Percentiles rank a stretch among this genome's conserved stretches.
Conservation (phyloP, 2,329 filamentous ascomycete species). For the Exserohilum rostratum region DNA sequence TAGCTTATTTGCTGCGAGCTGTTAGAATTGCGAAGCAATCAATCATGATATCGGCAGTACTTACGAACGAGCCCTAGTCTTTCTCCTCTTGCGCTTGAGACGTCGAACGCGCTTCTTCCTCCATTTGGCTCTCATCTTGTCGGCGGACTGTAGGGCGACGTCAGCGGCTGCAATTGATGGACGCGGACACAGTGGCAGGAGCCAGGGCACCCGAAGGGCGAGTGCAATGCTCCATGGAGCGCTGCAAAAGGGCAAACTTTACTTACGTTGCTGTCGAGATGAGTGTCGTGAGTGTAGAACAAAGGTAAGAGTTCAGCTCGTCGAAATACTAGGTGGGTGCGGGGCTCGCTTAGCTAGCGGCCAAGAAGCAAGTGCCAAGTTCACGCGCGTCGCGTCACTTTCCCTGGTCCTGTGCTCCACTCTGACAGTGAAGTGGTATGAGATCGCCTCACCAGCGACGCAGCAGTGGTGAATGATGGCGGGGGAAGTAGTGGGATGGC, state of each 20-base stretch:
- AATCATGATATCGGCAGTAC: slow-evolving; percentile 46
- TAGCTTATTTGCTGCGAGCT: slow-evolving; percentile 55
- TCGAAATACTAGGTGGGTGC: slow-evolving; percentile 28
- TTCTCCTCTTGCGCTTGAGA: slow-evolving; percentile 99
- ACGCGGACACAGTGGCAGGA: slow-evolving; percentile 14
- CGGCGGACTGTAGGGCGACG: slow-evolving; percentile 43
- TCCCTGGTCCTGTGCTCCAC: slow-evolving; percentile 2
- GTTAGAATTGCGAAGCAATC: slow-evolving; percentile 14
- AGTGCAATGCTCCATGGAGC: slow-evolving; percentile 34
- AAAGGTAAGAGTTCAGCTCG: slow-evolving; percentile 32
- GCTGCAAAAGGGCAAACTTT: slow-evolving; percentile 8
- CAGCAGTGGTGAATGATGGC: slow-evolving; percentile 26
- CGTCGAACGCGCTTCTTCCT: slow-evolving; percentile 99
- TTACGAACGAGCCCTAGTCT: slow-evolving; percentile 98
- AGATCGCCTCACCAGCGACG: not conserved
- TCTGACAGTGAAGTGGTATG: not conserved
- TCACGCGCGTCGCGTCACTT: slow-evolving; percentile 21
- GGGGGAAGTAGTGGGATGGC: slow-evolving; percentile 33
- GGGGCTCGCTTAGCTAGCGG: slow-evolving; percentile 31
- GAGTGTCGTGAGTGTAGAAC: slow-evolving; percentile 50
- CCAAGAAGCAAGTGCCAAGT: slow-evolving; percentile 6
- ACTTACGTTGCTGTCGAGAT: slow-evolving; percentile 53
- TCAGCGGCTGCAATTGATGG: slow-evolving; percentile 32
- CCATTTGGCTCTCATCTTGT: slow-evolving; percentile 94
- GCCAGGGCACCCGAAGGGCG: slow-evolving; percentile 8